Base-by-base conservation (phyloP, 2,329 filamentous ascomycete genomes). In the Cladophialophora psammophila region DNA sequence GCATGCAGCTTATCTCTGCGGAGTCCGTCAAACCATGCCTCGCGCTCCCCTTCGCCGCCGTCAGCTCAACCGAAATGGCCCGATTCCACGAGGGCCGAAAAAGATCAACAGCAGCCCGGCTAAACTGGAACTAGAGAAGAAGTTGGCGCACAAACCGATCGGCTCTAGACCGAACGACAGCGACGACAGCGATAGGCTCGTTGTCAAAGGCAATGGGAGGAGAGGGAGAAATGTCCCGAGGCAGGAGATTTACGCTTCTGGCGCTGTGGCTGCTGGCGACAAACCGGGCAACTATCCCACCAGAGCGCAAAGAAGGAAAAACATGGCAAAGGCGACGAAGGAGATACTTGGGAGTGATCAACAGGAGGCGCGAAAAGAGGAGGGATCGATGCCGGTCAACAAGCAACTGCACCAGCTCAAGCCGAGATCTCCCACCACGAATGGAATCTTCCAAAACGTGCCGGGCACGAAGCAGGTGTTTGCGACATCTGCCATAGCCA, bases 121-220 rank as follows among this genome's bases (percentile, higher is more conserved):
- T 15, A 65, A 69, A 55, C 35, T 61, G 50, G 63, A 69, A 50
- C 60, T 71, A 38, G 67, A 71, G 26, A 60, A 69, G 52, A 73
- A 68, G 60, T 58, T 73, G 26, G 66, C 65, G 40, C 42, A 68
- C 32, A 72, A 72, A 53, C 65, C 67, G 5, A 60, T 72, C 34
- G 72, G 71, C 13, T 56, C 65, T 45, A 53, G 68, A 32, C 71
- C 69, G 36, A 60, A 31, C 50, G 69, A 73, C 50, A 72, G 71
- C 67, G 72, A 73, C 60, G 72, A 73, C 52, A 73, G 72, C 63
- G 72, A 73, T 66, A 64, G 65, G 42, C 70, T 73, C 58, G 72
- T 73, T 55, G 71, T 69, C 53, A 72, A 67, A 40, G 61, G 66
- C 34, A 64, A 34, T 67, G 68, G 68, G 3, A 62, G 70, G 53